These are phyloP conservation scores for Bruguiera hainesii DNA, from an alignment of 441 rosid species.

Conservation along the genomic window DNA sequence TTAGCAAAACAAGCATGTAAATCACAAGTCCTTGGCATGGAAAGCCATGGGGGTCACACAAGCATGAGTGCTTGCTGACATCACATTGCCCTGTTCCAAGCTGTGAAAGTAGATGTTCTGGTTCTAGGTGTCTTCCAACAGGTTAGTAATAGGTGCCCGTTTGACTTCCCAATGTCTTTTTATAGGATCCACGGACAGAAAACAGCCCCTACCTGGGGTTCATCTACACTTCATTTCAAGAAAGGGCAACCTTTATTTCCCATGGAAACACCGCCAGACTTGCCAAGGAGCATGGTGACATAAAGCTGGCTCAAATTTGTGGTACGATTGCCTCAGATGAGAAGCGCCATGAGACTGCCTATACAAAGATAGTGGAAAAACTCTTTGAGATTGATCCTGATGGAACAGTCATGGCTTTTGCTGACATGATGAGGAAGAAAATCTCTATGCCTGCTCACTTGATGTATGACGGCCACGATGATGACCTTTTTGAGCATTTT, in stretches of 20 bases:
- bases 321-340: slow-evolving; percentile 91
- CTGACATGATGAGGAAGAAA: slow-evolving; percentile 97
- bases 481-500: slow-evolving; percentile 70
- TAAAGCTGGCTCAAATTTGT: slow-evolving; percentile 80
- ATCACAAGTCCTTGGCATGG: too few relatives aligned
- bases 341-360: slow-evolving; percentile 94
- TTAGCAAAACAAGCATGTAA: neutral
- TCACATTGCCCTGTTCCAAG: too few relatives aligned
- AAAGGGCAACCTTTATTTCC: slow-evolving; percentile 91
- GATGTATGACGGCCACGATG: slow-evolving; percentile 83
- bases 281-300: slow-evolving; percentile 79
- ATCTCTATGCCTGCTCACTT: slow-evolving; percentile 92
- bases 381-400: slow-evolving; percentile 86
- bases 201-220: slow-evolving; percentile 88
- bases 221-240: slow-evolving; percentile 94
- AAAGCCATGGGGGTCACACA: too few relatives aligned
- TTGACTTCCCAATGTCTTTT: slow-evolving; percentile 4
- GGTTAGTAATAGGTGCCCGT: neutral
- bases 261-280: slow-evolving; percentile 95
- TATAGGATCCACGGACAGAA: slow-evolving; percentile 80
- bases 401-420: slow-evolving; percentile 70
- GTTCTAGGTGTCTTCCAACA: too few relatives aligned
- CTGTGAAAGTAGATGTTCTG: too few relatives aligned
- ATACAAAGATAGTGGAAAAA: slow-evolving; percentile 84
- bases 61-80: too few relatives aligned